Evolutionary conservation across 2,329 filamentous ascomycete genomes (phyloP).

Genomic region (Gremmenia infestans): DNA sequence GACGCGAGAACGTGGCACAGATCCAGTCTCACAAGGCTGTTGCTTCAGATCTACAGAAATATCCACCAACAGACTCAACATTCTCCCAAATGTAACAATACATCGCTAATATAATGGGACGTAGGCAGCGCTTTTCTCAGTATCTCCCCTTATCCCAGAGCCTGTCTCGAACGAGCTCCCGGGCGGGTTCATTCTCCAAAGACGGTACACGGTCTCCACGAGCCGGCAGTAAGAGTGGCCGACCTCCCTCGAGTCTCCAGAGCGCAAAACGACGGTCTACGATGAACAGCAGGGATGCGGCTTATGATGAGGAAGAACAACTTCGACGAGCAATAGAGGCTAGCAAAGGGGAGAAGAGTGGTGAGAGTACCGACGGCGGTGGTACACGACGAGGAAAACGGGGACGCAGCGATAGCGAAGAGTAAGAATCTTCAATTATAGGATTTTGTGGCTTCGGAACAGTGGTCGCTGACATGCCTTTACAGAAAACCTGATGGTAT

Average conservation of each 20-base stretch:
- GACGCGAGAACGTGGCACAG: slow-evolving; percentile 32
- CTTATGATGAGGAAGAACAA: slow-evolving; percentile 92
- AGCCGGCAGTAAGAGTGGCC: slow-evolving; percentile 49
- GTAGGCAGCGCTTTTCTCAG: slow-evolving; percentile 61
- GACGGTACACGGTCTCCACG: slow-evolving; percentile 52
- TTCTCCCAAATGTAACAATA: slow-evolving; percentile 2
- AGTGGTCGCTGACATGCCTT: slow-evolving; percentile 24
- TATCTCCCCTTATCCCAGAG: slow-evolving; percentile 55
- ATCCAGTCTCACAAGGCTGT: slow-evolving; percentile 31
- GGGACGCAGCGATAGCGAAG: slow-evolving; percentile 85
- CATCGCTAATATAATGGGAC: slow-evolving; percentile 36
- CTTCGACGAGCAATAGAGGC: slow-evolving; percentile 87
- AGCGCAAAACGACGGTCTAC: slow-evolving; percentile 77
- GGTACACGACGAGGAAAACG: slow-evolving; percentile 68
- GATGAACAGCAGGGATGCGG: slow-evolving; percentile 94
- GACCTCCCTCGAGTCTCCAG: slow-evolving; percentile 37
- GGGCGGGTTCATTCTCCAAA: slow-evolving; percentile 62
- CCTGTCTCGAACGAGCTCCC: slow-evolving; percentile 50
- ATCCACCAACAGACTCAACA: slow-evolving; percentile 9
- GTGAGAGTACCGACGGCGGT: slow-evolving; percentile 41
- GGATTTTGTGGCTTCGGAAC: neutral
- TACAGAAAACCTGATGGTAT: slow-evolving; percentile 61
- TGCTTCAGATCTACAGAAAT: slow-evolving; percentile 15
- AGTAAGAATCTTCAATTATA: slow-evolving; percentile 56
- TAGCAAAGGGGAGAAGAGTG: slow-evolving; percentile 69